phyloP scores from a whole-genome alignment of 345 rosid species.

The Salix suchowensis region DNA sequence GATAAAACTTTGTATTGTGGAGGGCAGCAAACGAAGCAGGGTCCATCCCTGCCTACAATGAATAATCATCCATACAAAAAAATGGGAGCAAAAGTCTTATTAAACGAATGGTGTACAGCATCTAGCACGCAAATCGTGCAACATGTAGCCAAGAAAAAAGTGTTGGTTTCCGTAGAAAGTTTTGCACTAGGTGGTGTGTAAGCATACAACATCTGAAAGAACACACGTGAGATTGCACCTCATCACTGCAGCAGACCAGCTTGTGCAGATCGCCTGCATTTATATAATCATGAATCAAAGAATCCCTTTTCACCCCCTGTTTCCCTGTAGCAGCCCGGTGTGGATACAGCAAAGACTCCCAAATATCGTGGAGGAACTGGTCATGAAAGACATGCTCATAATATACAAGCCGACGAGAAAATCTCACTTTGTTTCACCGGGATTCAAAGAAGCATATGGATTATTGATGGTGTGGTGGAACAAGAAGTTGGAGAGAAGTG shows the following conservation, averaged over 20 bases:
- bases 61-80: background rate
- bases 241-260: background rate
- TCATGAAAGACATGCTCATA: background rate
- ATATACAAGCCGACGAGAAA: conserved; percentile 11
- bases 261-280: background rate
- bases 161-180: background rate
- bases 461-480: background rate
- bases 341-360: background rate
- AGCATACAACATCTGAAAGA: background rate
- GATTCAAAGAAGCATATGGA: conserved; percentile 3
- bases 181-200: background rate
- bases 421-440: background rate
- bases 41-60: background rate
- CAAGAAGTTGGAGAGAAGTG: background rate
- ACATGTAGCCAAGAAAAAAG: background rate
- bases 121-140: background rate
- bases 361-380: background rate
- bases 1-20: background rate
- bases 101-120: background rate
- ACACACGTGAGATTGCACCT: background rate
- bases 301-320: background rate
- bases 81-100: background rate
- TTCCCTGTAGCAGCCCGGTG: background rate
- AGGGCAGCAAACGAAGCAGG: background rate
- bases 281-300: background rate